These are phyloP conservation scores for Cyclostephanos tholiformis DNA, from an alignment of 108 stramenopile genomes.

Conservation along the genomic window DNA sequence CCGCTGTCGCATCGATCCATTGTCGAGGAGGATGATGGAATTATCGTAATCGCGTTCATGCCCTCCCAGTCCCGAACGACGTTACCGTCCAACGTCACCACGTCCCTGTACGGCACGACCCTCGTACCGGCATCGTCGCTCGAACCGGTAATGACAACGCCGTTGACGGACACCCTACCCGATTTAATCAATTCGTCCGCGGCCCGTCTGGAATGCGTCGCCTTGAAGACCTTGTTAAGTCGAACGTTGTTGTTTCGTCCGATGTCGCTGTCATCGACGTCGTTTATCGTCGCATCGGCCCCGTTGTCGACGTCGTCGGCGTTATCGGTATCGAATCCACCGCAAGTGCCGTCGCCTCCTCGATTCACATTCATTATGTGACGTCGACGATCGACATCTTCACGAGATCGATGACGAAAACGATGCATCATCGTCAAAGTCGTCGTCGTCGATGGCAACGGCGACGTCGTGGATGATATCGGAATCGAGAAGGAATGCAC, in stretches of 20 bases:
- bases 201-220: slow-evolving; percentile 71
- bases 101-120: slow-evolving; percentile 65
- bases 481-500: neutral
- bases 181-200: slow-evolving; percentile 68
- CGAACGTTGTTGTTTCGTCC: slow-evolving; percentile 34
- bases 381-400: neutral
- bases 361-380: neutral
- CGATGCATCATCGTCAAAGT: too few species aligned
- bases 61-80: slow-evolving; percentile 66
- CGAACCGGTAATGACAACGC: slow-evolving; percentile 1
- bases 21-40: too few species aligned
- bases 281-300: neutral
- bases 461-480: too few species aligned
- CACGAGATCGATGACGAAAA: neutral
- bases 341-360: too few species aligned
- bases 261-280: slow-evolving; percentile 6
- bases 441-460: too few species aligned
- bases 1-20: too few species aligned
- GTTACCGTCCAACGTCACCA: slow-evolving; percentile 60
- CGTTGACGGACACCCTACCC: slow-evolving; percentile 71
- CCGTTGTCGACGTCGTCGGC: too few species aligned
- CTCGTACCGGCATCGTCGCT: slow-evolving; percentile 13
- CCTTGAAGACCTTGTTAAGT: slow-evolving; percentile 83
- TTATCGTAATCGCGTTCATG: slow-evolving; percentile 61
- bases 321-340: too few species aligned